Evolutionary conservation across 2,329 filamentous ascomycete genomes (phyloP).

Genomic region (Calycina herbarum): DNA sequence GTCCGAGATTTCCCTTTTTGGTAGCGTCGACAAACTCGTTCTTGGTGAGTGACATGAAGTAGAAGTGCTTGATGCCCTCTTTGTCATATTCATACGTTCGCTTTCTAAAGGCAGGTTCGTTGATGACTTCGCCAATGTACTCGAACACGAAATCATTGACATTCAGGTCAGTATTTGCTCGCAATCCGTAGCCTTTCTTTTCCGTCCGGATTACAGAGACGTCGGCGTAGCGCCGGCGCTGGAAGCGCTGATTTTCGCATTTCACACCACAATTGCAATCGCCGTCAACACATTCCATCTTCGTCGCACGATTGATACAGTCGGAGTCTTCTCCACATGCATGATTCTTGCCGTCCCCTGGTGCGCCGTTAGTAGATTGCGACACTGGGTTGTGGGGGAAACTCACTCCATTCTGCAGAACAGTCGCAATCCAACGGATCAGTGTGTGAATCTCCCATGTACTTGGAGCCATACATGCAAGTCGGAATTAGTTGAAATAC

Average conservation of each 20-base stretch:
- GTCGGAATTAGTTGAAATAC: slow-evolving; percentile 80
- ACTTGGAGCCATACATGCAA: slow-evolving; percentile 89
- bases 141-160: slow-evolving; percentile 94
- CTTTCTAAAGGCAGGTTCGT: slow-evolving; percentile 82
- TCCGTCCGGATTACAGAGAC: slow-evolving; percentile 97
- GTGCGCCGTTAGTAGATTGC: slow-evolving; percentile 36
- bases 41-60: slow-evolving; percentile 98
- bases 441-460: slow-evolving; percentile 87
- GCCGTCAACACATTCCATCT: slow-evolving; percentile 86
- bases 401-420: slow-evolving; percentile 90
- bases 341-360: slow-evolving; percentile 67
- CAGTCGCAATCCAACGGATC: slow-evolving; percentile 94
- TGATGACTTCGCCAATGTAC: slow-evolving; percentile 98
- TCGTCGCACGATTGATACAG: slow-evolving; percentile 97
- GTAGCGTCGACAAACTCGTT: slow-evolving; percentile 97
- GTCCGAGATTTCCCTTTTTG: slow-evolving; percentile 90
- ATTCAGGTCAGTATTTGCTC: slow-evolving; percentile 74
- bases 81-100: slow-evolving; percentile 93
- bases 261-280: slow-evolving; percentile 84
- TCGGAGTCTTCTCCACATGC: slow-evolving; percentile 96
- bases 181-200: slow-evolving; percentile 94
- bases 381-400: slow-evolving; percentile 12
- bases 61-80: slow-evolving; percentile 98
- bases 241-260: slow-evolving; percentile 95
- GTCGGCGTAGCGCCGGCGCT: slow-evolving; percentile 82